Evolutionary conservation across 2,329 filamentous ascomycete genomes (phyloP).

Genomic region (Fusarium pininemorale): DNA sequence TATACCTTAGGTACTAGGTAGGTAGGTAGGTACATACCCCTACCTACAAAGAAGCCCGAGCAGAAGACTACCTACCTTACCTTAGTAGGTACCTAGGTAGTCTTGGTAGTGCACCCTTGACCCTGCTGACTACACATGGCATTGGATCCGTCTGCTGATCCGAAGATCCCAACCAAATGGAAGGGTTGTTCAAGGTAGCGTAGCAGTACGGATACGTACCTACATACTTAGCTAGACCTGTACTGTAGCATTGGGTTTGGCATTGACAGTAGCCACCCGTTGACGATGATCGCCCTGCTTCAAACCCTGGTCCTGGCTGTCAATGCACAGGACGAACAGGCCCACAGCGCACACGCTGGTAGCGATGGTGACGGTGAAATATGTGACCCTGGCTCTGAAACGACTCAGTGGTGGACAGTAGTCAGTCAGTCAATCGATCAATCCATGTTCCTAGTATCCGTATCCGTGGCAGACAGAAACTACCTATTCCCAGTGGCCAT

Average conservation of each 20-base stretch:
- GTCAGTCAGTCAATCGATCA: background rate
- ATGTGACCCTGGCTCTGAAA: constrained; percentile 27
- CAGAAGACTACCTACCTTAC: background rate
- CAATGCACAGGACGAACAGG: constrained; percentile 25
- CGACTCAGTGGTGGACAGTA: constrained; percentile 11
- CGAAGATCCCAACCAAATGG: constrained; percentile 36
- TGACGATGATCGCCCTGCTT: constrained; percentile 44
- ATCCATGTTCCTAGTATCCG: background rate
- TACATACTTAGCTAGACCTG: background rate
- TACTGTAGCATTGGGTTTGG: background rate
- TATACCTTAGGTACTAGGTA: too few relatives aligned
- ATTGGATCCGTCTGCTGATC: constrained; percentile 9
- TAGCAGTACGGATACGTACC: background rate
- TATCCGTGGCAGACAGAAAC: background rate
- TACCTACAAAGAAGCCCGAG: background rate
- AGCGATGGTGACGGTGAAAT: constrained; percentile 39
- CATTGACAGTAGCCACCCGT: constrained; percentile 37
- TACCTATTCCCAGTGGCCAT: background rate
- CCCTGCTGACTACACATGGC: constrained; percentile 26
- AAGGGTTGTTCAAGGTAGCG: background rate
- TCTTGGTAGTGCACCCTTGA: background rate
- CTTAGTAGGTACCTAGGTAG: background rate
- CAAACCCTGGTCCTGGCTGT: constrained; percentile 30
- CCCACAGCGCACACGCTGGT: constrained; percentile 28
- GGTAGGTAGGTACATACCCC: background rate